phyloP scores from a whole-genome alignment of 371 early-diverging fungal genomes.

The Rhizopus arrhizus region DNA sequence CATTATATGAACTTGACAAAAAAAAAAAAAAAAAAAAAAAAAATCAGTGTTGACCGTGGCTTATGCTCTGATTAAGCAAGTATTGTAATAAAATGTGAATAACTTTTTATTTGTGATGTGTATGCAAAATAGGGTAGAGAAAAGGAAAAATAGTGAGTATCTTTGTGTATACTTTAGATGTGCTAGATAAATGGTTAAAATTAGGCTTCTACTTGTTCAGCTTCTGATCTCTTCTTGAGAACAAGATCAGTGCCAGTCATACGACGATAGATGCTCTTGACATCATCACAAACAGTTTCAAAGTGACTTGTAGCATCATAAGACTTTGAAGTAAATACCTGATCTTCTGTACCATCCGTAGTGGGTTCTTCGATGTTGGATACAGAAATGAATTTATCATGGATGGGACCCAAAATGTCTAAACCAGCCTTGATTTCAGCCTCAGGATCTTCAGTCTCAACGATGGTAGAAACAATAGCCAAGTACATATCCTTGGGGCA shows the following conservation, averaged over 20 bases:
- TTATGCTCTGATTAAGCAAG: no score
- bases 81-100: no score
- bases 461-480: conserved; percentile 95
- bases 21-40: neutral
- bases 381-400: conserved; percentile 88
- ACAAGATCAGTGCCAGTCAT: conserved; percentile 87
- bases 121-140: conserved; percentile 1
- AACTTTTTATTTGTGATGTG: neutral
- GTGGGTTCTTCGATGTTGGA: conserved; percentile 84
- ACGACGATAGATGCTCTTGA: conserved; percentile 90
- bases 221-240: conserved; percentile 63
- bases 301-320: conserved; percentile 99
- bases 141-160: neutral
- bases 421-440: conserved; percentile 88
- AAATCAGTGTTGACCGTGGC: no score
- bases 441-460: conserved; percentile 89
- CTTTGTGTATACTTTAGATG: neutral
- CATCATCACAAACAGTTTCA: conserved; percentile 97
- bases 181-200: neutral
- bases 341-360: conserved; percentile 79
- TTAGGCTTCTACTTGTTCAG: conserved; percentile 48
- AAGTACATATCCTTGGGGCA: conserved; percentile 85
- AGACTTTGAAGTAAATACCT: conserved; percentile 89
- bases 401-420: conserved; percentile 86
- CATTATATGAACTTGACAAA: conserved; percentile 12